A percentile compares a stretch with the other conserved stretches of the same genome.
Evolutionary conservation across 768 basidiomycete genomes (phyloP).

Genomic region (Lactifluus volemus): DNA sequence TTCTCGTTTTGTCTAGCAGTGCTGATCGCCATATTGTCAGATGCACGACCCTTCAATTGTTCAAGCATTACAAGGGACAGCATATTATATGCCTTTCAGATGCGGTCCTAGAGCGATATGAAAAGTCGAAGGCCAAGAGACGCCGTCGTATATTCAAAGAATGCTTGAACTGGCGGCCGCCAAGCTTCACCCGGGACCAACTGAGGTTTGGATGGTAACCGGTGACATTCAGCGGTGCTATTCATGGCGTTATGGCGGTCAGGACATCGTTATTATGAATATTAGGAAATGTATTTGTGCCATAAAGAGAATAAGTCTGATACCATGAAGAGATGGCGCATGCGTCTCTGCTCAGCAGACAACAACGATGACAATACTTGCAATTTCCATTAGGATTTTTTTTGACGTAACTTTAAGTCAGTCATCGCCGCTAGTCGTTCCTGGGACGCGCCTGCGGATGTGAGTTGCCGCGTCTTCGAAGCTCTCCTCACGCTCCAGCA

Average conservation of each 20-base stretch:
- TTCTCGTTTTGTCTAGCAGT: background rate
- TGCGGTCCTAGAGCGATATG: conserved; percentile 82
- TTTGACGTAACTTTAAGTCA: background rate
- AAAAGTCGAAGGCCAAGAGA: conserved; percentile 72
- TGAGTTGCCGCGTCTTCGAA: conserved; percentile 15
- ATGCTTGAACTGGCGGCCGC: conserved; percentile 88
- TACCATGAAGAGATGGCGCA: background rate
- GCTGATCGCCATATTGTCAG: conserved; percentile 33
- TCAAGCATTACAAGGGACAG: conserved; percentile 93
- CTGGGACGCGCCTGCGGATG: conserved; percentile 14
- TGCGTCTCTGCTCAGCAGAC: background rate
- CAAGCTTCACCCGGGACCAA: conserved; percentile 84
- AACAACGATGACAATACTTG: background rate
- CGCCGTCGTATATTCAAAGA: conserved; percentile 72
- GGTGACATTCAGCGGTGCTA: conserved; percentile 22
- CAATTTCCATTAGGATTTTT: too few species aligned
- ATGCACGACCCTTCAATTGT: conserved; percentile 87
- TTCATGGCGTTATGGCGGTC: conserved; percentile 17
- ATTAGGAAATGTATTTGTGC: conserved; percentile 6
- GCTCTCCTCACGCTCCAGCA: conserved; percentile 21
- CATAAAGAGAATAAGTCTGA: background rate
- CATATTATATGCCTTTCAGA: conserved; percentile 92
- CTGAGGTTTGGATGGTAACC: conserved; percentile 56
- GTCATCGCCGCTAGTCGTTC: background rate
- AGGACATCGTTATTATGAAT: background rate